Evolutionary conservation across 2,329 filamentous ascomycete species (phyloP), one percentile per base, ranked within the genome.

Genomic region (Ophiosphaerella herpotricha): DNA sequence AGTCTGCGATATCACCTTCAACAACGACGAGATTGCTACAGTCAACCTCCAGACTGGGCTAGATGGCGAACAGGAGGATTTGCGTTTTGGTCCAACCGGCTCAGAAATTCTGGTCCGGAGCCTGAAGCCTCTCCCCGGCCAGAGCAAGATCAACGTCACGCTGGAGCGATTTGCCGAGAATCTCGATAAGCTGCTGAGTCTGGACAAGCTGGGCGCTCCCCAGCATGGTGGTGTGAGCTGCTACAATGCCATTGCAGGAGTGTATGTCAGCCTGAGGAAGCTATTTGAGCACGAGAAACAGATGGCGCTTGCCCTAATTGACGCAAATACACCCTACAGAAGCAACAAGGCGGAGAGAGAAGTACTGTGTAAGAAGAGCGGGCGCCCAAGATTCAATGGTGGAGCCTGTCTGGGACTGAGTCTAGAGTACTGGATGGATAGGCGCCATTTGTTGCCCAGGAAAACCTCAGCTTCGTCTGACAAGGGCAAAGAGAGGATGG

Each of bases 371-470:
- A 83, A 82, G 48, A 84, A 81, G 55, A 87, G 88, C 66, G 90
- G 90, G 2, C 80, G 80, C 26, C 89, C 90, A 0, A 75, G 80
- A 26, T 88, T 93, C 82, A 88, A 94, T 71, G 80, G 81, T 12
- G 79, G 84, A 43, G 80, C 81, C 18, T 82, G 81, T 42, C 76
- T 93, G 23, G 90, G 90, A 1, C 74, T 93, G 48, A 84, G 82
- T 41, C 63, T 94, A 34, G 87, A 91, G 57, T 95, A 93, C 69
- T 94, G 90, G 90, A 86, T 84, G 70, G 81, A 87, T 60, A 76
- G 79, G 47, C 79, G 82, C 39, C 77, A 81, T 39, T 70, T 84
- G 13, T 73, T 67, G 26, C 49, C 57, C 4, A 58, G 50, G 29
- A 48, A 50, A 7, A 48, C 58, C 39, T 36, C 46, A 13, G 26